A percentile compares a stretch with the other conserved stretches of the same genome.
These are phyloP conservation scores for Botryosphaeria dothidea DNA, from an alignment of 2,329 filamentous ascomycete genomes.

Conservation along the genomic window DNA sequence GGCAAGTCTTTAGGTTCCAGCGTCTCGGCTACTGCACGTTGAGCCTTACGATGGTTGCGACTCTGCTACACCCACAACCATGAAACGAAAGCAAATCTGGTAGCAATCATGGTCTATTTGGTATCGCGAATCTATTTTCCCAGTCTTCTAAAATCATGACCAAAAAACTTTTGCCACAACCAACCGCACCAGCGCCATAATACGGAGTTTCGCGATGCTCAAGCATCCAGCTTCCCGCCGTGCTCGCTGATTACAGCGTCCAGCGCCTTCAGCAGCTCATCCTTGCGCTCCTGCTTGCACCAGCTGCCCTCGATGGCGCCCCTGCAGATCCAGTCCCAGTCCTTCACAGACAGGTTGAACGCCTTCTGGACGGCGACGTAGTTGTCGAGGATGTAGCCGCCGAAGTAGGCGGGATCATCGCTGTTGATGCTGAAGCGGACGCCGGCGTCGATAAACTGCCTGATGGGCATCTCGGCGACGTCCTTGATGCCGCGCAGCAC, in stretches of 20 bases:
- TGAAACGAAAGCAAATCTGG: neutral
- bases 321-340: constrained; percentile 67
- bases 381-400: constrained; percentile 73
- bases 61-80: too few relatives aligned
- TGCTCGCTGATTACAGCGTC: constrained; percentile 13
- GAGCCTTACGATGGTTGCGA: too few relatives aligned
- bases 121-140: constrained; percentile 4
- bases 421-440: constrained; percentile 73
- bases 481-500: constrained; percentile 57
- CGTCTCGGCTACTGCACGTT: too few relatives aligned
- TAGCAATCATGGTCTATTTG: neutral
- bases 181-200: neutral
- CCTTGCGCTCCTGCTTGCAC: constrained; percentile 66
- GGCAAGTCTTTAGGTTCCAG: too few relatives aligned
- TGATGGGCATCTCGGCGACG: constrained; percentile 61
- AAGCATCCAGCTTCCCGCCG: constrained; percentile 9
- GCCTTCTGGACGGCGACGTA: constrained; percentile 75
- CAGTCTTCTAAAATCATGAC: neutral
- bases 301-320: constrained; percentile 69
- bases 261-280: constrained; percentile 48
- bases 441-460: constrained; percentile 62
- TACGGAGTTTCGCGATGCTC: neutral
- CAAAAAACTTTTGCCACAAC: neutral
- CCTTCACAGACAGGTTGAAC: constrained; percentile 61
- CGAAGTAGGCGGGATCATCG: constrained; percentile 76